phyloP scores from a whole-genome alignment of 805 yeast genomes.

The Ogataea trehaloabstinens region DNA sequence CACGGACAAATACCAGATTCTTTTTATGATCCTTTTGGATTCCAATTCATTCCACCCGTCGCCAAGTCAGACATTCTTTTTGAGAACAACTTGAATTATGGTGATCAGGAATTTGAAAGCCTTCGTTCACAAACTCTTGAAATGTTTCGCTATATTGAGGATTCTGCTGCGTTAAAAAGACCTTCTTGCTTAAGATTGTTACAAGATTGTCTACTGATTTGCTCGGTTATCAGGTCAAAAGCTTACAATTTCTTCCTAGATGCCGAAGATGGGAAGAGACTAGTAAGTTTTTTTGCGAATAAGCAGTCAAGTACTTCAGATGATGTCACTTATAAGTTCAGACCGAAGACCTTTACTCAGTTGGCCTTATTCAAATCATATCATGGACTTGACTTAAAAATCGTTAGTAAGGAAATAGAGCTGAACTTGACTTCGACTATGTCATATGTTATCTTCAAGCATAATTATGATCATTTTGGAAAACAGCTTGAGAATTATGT shows the following conservation, averaged over 20 bases:
- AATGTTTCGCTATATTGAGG: constrained; percentile 14
- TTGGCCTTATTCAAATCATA: constrained; percentile 27
- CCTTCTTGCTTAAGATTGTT: constrained; percentile 13
- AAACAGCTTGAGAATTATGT: constrained; percentile 6
- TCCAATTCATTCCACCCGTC: constrained; percentile 30
- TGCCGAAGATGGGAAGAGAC: constrained; percentile 18
- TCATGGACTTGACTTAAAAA: constrained; percentile 25
- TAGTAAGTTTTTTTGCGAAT: constrained; percentile 19
- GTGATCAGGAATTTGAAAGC: constrained; percentile 8
- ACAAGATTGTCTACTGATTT: constrained; percentile 33
- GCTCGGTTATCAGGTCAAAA: constrained; percentile 34
- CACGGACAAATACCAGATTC: constrained; percentile 12
- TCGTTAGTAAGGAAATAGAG: constrained; percentile 24
- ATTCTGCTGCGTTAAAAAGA: constrained; percentile 8
- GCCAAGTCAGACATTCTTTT: constrained; percentile 25
- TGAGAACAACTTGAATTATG: constrained; percentile 21
- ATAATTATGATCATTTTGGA: constrained; percentile 17
- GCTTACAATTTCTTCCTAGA: constrained; percentile 17
- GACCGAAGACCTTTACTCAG: constrained; percentile 22
- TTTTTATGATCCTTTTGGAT: constrained; percentile 20
- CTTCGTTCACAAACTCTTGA: constrained; percentile 9
- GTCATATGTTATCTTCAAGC: constrained; percentile 18
- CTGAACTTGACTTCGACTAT: constrained; percentile 22
- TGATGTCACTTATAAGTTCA: constrained; percentile 20
- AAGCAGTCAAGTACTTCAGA: constrained; percentile 12